phyloP scores from a whole-genome alignment of 306 rosid species.

The Luffa aegyptiaca region DNA sequence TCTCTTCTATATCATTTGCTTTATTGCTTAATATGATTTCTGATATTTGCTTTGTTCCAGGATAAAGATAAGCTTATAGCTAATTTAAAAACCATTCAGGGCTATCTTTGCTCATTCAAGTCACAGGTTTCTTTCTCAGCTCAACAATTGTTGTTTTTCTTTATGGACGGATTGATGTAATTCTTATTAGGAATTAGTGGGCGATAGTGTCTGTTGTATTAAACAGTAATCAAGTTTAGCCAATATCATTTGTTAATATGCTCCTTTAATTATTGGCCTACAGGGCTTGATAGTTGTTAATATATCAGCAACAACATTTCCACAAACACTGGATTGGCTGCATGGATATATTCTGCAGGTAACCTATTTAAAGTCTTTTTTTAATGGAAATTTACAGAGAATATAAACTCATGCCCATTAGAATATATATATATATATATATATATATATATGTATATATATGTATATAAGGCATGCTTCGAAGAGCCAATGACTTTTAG shows the following conservation, averaged over 20 bases:
- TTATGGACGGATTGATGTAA: background rate
- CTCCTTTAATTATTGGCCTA: slow-evolving; percentile 6
- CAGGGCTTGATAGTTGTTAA: slow-evolving; percentile 86
- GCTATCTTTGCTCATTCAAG: slow-evolving; percentile 82
- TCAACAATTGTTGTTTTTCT: background rate
- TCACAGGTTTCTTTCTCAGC: slow-evolving; percentile 51
- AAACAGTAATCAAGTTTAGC: background rate
- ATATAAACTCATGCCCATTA: background rate
- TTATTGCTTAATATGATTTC: background rate
- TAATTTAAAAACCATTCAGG: slow-evolving; percentile 87
- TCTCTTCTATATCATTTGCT: background rate
- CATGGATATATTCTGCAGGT: slow-evolving; percentile 90
- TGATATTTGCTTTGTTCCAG: slow-evolving; percentile 33
- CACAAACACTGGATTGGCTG: slow-evolving; percentile 89
- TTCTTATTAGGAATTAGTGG: slow-evolving; percentile 7
- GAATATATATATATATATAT: too few species aligned
- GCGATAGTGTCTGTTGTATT: background rate
- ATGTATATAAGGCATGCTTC: background rate
- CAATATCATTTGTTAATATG: background rate
- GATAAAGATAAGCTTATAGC: slow-evolving; percentile 62
- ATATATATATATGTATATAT: too few species aligned
- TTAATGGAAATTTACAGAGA: background rate
- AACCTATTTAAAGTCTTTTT: background rate
- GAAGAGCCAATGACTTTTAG: background rate
- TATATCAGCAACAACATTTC: slow-evolving; percentile 83